These are phyloP conservation scores for Marasmius oreades DNA, from an alignment of 1,284 basidiomycete species.

Conservation along the genomic window DNA sequence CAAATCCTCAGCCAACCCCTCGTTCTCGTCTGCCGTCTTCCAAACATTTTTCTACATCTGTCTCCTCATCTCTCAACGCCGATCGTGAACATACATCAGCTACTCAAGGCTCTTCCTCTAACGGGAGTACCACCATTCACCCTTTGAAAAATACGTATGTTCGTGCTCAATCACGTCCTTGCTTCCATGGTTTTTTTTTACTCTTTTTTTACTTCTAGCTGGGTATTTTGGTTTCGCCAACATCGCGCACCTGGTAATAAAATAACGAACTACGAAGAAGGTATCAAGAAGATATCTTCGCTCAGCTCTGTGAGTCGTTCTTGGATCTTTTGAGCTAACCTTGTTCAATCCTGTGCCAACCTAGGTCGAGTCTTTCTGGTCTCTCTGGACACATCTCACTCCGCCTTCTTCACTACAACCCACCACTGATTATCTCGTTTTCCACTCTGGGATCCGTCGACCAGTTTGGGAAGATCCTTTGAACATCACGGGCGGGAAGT, in stretches of 20 bases:
- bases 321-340: conserved; percentile 7
- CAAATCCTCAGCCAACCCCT: conserved; percentile 19
- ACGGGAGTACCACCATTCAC: conserved; percentile 45
- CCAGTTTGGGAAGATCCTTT: conserved; percentile 91
- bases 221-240: conserved; percentile 86
- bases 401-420: conserved; percentile 70
- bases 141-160: conserved; percentile 84
- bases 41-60: conserved; percentile 73
- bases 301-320: conserved; percentile 66
- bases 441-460: conserved; percentile 75
- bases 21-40: conserved; percentile 52
- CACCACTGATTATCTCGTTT: conserved; percentile 83
- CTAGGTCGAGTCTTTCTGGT: conserved; percentile 83
- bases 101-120: conserved; percentile 28
- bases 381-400: conserved; percentile 75
- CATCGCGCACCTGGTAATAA: conserved; percentile 79
- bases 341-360: conserved; percentile 2
- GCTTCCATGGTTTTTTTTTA: not conserved
- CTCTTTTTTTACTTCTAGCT: conserved; percentile 40
- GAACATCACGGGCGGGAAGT: conserved; percentile 86
- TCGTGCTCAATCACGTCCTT: conserved; percentile 37
- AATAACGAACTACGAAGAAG: conserved; percentile 78
- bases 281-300: conserved; percentile 79
- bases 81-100: conserved; percentile 41
- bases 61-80: conserved; percentile 32